Evolutionary conservation across 495 filamentous ascomycete genomes (phyloP).

Genomic region (Amniculicola lignicola): DNA sequence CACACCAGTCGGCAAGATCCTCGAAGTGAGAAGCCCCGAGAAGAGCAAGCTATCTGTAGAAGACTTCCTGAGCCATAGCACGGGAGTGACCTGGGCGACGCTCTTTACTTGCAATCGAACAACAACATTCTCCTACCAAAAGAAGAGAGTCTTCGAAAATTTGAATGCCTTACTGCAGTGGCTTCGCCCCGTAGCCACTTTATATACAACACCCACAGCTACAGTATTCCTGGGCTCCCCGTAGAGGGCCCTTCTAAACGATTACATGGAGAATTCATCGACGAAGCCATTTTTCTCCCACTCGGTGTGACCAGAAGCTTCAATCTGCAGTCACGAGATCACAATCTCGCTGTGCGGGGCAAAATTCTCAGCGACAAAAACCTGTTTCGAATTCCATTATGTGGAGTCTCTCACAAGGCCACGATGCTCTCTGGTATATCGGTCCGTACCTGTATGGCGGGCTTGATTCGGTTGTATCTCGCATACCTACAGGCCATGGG

Average conservation of each 20-base stretch:
- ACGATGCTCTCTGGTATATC: neutral
- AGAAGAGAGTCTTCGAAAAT: neutral
- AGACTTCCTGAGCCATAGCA: neutral
- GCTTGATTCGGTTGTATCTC: neutral
- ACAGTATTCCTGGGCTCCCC: neutral
- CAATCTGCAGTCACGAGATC: neutral
- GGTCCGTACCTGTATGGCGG: neutral
- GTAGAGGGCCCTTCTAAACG: neutral
- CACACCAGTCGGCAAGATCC: neutral
- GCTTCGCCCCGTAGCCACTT: neutral
- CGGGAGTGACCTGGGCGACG: neutral
- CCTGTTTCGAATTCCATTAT: neutral
- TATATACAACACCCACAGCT: neutral
- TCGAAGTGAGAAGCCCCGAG: neutral
- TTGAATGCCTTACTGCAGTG: neutral
- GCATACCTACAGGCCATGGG: too few species aligned
- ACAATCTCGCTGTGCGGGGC: neutral
- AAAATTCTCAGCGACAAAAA: neutral
- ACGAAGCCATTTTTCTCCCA: neutral
- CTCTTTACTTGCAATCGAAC: neutral
- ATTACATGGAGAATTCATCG: neutral
- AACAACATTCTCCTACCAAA: neutral
- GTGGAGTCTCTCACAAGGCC: neutral
- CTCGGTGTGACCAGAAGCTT: neutral
- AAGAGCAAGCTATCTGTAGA: neutral